Base-by-base conservation (phyloP, 2,329 filamentous ascomycete genomes). In the Diaporthe aspalathi region DNA sequence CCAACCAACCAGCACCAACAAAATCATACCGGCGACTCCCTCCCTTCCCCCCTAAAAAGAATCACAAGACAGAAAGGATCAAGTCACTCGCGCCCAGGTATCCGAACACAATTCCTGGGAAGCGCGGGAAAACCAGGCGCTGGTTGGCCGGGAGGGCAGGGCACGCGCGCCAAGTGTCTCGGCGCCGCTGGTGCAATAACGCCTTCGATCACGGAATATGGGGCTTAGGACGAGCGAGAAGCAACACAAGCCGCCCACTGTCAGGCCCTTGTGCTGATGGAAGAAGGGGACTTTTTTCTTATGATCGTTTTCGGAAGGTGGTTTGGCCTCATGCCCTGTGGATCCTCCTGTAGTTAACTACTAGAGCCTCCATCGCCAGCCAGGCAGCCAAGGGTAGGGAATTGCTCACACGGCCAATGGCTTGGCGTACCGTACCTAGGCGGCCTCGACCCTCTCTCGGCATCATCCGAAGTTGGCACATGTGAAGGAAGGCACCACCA, bases 121-220 rank as follows among this genome's bases (percentile, higher is more conserved):
- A n/a, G n/a, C n/a, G n/a, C n/a, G n/a, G n/a, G n/a, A n/a, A n/a
- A n/a, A n/a, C n/a, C n/a, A n/a, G n/a, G n/a, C n/a, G n/a, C n/a
- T n/a, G 32, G 32, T 35, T 35, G 32, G 32, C 9, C 9, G 32
- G 32, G 32, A 5, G 9, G 9, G 32, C 32, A 5, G 9, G 9
- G 32, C 32, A 35, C 9, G 32, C 32, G 32, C 32, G 32, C 32
- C 32, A 35, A 35, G 32, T 9, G 32, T 63, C 57, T 63, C 57
- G 57, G 57, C 57, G 27, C 27, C 20, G 56, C 57, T 63, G 60
- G 60, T 63, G 60, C 60, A 50, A 63, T 63, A 49, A 63, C 60
- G 43, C 60, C 60, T 16, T 32, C 43, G 43, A 63, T 63, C 60
- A 63, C 60, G 60, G 24, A 63, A 63, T 63, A 32, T 20, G 27